phyloP scores from a whole-genome alignment of 2,329 filamentous ascomycete species.

The Albophoma yamanashiensis region DNA sequence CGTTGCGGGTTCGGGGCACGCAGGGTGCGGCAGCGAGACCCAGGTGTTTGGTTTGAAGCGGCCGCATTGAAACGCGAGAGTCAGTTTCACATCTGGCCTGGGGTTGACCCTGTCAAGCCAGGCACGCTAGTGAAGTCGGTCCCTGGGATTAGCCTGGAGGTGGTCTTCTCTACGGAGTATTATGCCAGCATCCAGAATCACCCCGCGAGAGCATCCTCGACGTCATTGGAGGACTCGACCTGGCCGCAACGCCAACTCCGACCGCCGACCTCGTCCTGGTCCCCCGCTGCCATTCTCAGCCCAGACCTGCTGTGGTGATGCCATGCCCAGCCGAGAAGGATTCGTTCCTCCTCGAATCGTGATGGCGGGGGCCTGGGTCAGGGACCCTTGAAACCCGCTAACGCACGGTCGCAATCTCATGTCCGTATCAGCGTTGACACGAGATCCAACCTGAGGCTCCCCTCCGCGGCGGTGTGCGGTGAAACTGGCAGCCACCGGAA shows the following conservation, averaged over 20 bases:
- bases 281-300: background rate
- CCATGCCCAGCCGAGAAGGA: background rate
- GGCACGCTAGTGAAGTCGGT: background rate
- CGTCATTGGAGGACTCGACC: background rate
- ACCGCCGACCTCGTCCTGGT: background rate
- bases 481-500: conserved; percentile 6
- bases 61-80: conserved; percentile 16
- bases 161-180: too few species aligned
- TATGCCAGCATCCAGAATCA: too few species aligned
- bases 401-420: conserved; percentile 36
- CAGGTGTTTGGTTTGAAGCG: conserved; percentile 20
- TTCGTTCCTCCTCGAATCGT: background rate
- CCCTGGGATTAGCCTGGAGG: background rate
- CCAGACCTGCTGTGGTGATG: too few species aligned
- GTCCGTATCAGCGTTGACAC: conserved; percentile 30
- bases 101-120: background rate
- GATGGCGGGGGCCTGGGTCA: conserved; percentile 8
- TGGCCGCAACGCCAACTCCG: background rate
- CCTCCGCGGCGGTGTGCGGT: background rate
- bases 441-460: conserved; percentile 1
- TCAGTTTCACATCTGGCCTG: conserved; percentile 5
- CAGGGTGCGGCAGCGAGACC: conserved; percentile 5
- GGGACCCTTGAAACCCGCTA: conserved; percentile 44
- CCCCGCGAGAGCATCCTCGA: background rate
- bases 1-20: background rate